Percentiles rank a stretch among this genome's conserved stretches.
These are phyloP conservation scores for Kalmusia sp. DNA, from an alignment of 2,329 filamentous ascomycete species.

Conservation along the genomic window DNA sequence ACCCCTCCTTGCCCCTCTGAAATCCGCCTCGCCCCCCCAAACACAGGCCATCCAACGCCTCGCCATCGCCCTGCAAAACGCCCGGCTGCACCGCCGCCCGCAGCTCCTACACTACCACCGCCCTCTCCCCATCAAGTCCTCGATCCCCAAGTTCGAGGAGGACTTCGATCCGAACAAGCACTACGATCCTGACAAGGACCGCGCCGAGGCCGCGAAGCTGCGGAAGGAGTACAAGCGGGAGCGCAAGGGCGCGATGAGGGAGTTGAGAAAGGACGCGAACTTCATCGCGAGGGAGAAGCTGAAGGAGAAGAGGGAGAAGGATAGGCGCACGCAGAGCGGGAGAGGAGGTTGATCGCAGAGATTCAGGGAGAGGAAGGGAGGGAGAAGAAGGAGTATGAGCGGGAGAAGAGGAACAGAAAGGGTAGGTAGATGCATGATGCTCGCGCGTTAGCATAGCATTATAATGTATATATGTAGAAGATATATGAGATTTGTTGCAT, in stretches of 20 bases:
- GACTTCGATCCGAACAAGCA: constrained; percentile 93
- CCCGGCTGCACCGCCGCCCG: constrained; percentile 73
- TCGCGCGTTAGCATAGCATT: no score
- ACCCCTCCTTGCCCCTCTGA: constrained; percentile 57
- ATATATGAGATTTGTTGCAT: no score
- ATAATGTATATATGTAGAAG: no score
- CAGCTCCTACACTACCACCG: constrained; percentile 89
- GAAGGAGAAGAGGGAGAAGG: constrained; percentile 89
- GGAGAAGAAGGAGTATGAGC: constrained; percentile 87
- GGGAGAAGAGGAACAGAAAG: constrained; percentile 79
- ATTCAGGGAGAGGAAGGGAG: constrained; percentile 93
- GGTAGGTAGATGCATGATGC: constrained; percentile 11
- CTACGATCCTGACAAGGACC: constrained; percentile 94
- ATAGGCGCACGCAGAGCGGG: constrained; percentile 97
- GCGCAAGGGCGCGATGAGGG: constrained; percentile 91
- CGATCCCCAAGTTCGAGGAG: constrained; percentile 95
- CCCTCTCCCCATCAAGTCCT: constrained; percentile 85
- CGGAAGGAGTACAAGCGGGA: constrained; percentile 93
- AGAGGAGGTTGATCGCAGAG: constrained; percentile 87
- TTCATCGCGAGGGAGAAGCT: constrained; percentile 93
- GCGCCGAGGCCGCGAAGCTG: constrained; percentile 83
- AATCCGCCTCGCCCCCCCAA: constrained; percentile 28
- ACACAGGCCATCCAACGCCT: constrained; percentile 67
- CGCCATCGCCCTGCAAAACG: constrained; percentile 64
- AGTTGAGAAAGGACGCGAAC: constrained; percentile 92